Percentiles rank a stretch among this genome's conserved stretches.
These are phyloP conservation scores for Penicillium thymicola DNA, from an alignment of 2,329 filamentous ascomycete species.

Conservation along the genomic window DNA sequence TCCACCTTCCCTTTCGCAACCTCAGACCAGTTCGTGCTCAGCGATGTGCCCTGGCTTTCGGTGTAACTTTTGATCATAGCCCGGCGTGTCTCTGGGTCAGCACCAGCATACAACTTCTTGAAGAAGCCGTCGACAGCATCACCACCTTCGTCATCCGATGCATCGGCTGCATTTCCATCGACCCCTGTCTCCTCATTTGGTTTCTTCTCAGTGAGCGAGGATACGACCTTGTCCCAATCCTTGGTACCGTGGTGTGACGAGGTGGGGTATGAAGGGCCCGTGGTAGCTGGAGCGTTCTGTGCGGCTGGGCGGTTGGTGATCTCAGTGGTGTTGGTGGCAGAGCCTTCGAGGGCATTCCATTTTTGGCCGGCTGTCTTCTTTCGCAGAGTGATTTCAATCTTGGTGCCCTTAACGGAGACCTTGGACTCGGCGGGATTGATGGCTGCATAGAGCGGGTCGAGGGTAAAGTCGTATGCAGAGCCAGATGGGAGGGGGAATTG, in stretches of 20 bases:
- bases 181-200: constrained; percentile 19
- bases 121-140: constrained; percentile 79
- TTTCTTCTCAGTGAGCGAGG: constrained; percentile 46
- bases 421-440: constrained; percentile 62
- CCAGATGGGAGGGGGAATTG: constrained; percentile 57
- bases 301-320: constrained; percentile 20
- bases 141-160: constrained; percentile 42
- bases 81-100: constrained; percentile 74
- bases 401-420: constrained; percentile 67
- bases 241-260: constrained; percentile 81
- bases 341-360: constrained; percentile 61
- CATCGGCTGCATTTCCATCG: constrained; percentile 22
- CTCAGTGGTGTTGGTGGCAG: constrained; percentile 24
- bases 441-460: constrained; percentile 64
- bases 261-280: constrained; percentile 70
- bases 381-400: constrained; percentile 71
- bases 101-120: constrained; percentile 77
- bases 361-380: constrained; percentile 66
- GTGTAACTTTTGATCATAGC: constrained; percentile 98
- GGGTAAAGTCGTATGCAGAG: constrained; percentile 57
- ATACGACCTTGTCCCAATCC: constrained; percentile 81
- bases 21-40: constrained; percentile 90
- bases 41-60: constrained; percentile 87
- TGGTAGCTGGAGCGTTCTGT: constrained; percentile 19
- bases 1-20: constrained; percentile 71